phyloP scores from a whole-genome alignment of 495 filamentous ascomycete genomes.

The Pseudotulostoma volvatum region DNA sequence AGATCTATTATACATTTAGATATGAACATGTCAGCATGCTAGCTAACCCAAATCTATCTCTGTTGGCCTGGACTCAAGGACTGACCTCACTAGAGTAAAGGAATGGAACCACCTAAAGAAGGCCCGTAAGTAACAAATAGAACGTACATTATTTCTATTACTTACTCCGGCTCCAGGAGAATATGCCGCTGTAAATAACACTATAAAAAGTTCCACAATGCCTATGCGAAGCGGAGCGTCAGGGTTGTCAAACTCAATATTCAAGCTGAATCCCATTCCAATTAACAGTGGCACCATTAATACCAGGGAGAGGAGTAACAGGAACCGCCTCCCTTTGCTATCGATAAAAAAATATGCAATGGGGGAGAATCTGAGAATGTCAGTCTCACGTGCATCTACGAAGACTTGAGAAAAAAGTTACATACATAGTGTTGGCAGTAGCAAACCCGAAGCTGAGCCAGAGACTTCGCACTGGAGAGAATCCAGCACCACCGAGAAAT shows the following conservation, averaged over 20 bases:
- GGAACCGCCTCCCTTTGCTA: slow-evolving; percentile 8
- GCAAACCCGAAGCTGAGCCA: slow-evolving; percentile 8
- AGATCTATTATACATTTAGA: no score
- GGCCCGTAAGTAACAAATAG: background rate
- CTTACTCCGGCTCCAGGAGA: slow-evolving; percentile 9
- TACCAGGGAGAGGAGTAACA: slow-evolving; percentile 6
- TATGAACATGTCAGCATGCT: no score
- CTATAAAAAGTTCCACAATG: slow-evolving; percentile 5
- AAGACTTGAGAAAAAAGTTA: slow-evolving; percentile 6
- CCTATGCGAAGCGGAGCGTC: slow-evolving; percentile 2
- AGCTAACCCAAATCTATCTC: no score
- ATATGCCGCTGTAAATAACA: slow-evolving; percentile 9
- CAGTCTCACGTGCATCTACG: slow-evolving; percentile 7
- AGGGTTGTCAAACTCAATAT: slow-evolving; percentile 1
- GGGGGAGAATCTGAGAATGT: slow-evolving; percentile 6
- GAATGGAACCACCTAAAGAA: slow-evolving; percentile 6
- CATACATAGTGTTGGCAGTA: slow-evolving; percentile 8
- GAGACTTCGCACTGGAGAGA: slow-evolving; percentile 1
- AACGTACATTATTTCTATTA: no score
- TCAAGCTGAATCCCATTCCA: slow-evolving; percentile 5
- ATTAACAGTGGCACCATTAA: slow-evolving; percentile 10
- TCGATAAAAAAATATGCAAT: slow-evolving; percentile 11
- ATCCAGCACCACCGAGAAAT: slow-evolving; percentile 1
- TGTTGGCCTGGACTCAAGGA: no score
- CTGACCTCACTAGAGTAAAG: slow-evolving; percentile 9